Evolutionary conservation across 768 basidiomycete species (phyloP).

Genomic region (Termitomyces sp.): DNA sequence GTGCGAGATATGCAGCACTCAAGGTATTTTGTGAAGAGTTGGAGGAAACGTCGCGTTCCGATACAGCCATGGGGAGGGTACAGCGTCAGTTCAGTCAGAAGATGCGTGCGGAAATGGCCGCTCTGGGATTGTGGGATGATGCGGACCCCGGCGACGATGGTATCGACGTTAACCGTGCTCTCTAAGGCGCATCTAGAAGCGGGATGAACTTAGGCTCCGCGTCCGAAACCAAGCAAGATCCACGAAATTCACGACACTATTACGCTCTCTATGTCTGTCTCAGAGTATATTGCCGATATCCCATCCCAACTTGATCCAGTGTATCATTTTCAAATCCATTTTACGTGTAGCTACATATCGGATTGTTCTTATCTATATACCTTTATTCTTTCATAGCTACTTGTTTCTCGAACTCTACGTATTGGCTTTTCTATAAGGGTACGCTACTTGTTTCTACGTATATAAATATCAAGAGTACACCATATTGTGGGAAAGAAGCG

Average conservation of each 20-base stretch:
- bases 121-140: background rate
- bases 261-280: background rate
- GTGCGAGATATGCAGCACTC: background rate
- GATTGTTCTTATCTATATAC: background rate
- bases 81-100: conserved; percentile 1
- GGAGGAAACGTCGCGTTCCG: conserved; percentile 1
- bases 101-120: background rate
- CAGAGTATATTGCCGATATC: background rate
- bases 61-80: background rate
- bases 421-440: too few relatives aligned
- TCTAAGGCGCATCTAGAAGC: background rate
- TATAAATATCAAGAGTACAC: too few relatives aligned
- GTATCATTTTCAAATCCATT: background rate
- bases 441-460: too few relatives aligned
- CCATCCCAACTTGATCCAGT: background rate
- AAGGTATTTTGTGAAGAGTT: background rate
- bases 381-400: background rate
- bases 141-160: background rate
- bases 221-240: background rate
- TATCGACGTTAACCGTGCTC: background rate
- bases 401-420: background rate
- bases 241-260: background rate
- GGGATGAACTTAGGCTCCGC: too few relatives aligned
- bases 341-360: background rate
- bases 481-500: background rate